phyloP scores from a whole-genome alignment of 805 yeast genomes.

The Metschnikowia peoriensis region DNA sequence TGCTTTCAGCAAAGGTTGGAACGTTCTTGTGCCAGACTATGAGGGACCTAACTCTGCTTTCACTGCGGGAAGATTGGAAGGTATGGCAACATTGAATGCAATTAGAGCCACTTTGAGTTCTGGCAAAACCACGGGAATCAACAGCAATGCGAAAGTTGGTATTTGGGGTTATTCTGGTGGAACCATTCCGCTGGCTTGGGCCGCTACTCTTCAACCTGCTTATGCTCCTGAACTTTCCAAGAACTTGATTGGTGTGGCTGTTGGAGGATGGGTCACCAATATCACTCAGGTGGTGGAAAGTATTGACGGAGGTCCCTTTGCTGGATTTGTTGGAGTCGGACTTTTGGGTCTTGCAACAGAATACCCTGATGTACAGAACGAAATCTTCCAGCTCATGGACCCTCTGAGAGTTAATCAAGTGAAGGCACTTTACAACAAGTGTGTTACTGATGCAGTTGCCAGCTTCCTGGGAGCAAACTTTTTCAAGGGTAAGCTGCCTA shows the following conservation, averaged over 20 bases:
- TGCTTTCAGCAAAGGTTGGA: too few species aligned
- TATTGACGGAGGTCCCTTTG: constrained; percentile 25
- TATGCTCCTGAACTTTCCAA: constrained; percentile 35
- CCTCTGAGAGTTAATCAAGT: neutral
- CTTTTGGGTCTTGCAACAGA: constrained; percentile 32
- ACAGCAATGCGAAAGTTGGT: neutral
- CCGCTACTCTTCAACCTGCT: constrained; percentile 32
- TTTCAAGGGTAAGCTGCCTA: constrained; percentile 9
- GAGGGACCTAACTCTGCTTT: too few species aligned
- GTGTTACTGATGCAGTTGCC: neutral
- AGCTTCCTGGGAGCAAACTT: neutral
- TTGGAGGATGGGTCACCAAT: constrained; percentile 38
- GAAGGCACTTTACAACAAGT: neutral
- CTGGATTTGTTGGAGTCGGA: constrained; percentile 32
- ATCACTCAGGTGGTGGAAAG: constrained; percentile 26
- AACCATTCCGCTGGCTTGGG: constrained; percentile 38
- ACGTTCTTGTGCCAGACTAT: too few species aligned
- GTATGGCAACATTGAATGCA: too few species aligned
- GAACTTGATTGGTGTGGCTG: constrained; percentile 30
- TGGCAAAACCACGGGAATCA: neutral
- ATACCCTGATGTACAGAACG: too few species aligned
- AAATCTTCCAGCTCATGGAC: too few species aligned
- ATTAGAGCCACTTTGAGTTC: neutral
- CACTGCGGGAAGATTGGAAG: too few species aligned
- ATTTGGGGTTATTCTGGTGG: constrained; percentile 43